Evolutionary conservation across 2,329 filamentous ascomycete species (phyloP).

Genomic region (Penicillium sp.): DNA sequence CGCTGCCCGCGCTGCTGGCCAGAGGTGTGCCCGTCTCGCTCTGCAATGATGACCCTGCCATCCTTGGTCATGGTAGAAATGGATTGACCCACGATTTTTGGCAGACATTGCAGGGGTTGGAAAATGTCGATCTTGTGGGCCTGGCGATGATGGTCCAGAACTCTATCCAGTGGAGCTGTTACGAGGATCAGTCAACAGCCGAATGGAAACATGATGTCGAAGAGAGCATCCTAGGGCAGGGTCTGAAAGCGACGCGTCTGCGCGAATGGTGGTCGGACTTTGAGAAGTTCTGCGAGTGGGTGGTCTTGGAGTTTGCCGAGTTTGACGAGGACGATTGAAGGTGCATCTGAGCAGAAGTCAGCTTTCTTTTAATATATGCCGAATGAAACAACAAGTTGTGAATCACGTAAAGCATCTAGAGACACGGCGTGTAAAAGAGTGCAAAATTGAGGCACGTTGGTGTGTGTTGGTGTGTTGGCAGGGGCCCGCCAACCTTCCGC

Average conservation of each 20-base stretch:
- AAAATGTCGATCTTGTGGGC: constrained; percentile 84
- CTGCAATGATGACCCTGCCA: constrained; percentile 87
- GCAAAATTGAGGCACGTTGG: neutral
- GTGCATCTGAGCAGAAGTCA: neutral
- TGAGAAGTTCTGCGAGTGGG: constrained; percentile 88
- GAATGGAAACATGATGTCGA: constrained; percentile 73
- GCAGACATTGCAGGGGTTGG: constrained; percentile 87
- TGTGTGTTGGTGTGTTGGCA: constrained; percentile 4
- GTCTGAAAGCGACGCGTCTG: constrained; percentile 69
- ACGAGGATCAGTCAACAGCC: constrained; percentile 71
- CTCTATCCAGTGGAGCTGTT: constrained; percentile 83
- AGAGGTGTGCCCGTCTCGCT: constrained; percentile 80
- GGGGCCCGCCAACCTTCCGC: constrained; percentile 5
- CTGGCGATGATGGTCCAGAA: constrained; percentile 88
- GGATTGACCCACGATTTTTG: constrained; percentile 92
- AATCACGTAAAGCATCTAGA: neutral
- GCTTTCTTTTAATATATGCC: neutral
- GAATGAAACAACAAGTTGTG: neutral
- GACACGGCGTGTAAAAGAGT: neutral
- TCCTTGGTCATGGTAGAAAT: constrained; percentile 76
- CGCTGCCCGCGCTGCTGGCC: constrained; percentile 78
- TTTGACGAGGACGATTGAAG: constrained; percentile 44
- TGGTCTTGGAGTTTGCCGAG: constrained; percentile 71
- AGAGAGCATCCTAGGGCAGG: constrained; percentile 68
- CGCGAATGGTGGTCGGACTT: constrained; percentile 78